A percentile compares a stretch with the other conserved stretches of the same genome.
Evolutionary conservation across 192 early-diverging fungal species (phyloP).

Genomic region (Umbelopsis isabellina): DNA sequence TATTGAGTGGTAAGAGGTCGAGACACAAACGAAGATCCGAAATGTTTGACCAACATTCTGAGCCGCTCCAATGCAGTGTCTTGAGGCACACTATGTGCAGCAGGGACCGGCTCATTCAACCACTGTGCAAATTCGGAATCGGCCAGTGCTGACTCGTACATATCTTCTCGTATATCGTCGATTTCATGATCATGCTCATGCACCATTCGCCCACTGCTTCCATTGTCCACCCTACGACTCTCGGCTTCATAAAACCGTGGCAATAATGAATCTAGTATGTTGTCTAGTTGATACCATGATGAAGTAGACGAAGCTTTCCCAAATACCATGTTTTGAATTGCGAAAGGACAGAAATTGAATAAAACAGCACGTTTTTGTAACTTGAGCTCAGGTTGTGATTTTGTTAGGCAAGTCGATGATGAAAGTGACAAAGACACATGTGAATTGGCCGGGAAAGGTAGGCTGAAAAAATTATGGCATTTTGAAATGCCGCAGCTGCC

Average conservation of each 20-base stretch:
- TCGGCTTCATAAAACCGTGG: slow-evolving; percentile 8
- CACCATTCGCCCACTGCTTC: too few species aligned
- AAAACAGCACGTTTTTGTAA: background rate
- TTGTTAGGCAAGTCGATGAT: background rate
- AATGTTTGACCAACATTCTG: slow-evolving; percentile 3
- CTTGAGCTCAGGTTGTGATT: background rate
- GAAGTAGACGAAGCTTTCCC: background rate
- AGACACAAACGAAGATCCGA: background rate
- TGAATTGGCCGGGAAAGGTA: background rate
- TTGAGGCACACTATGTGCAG: background rate
- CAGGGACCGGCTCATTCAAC: background rate
- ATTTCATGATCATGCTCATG: background rate
- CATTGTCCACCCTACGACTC: background rate
- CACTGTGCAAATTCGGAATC: slow-evolving; percentile 19
- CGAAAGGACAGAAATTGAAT: background rate
- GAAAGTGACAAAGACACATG: slow-evolving; percentile 10
- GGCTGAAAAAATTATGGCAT: too few species aligned
- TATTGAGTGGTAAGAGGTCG: background rate
- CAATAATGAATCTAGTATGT: background rate
- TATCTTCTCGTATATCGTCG: background rate
- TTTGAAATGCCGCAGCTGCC: too few species aligned
- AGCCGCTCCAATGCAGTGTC: slow-evolving; percentile 1
- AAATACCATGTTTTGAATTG: background rate
- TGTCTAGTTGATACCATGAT: slow-evolving; percentile 9
- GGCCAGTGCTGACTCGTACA: slow-evolving; percentile 9